Evolutionary conservation across 805 yeast genomes (phyloP), one percentile per base, ranked within the genome.

Genomic region (Lachancea meyersii): DNA sequence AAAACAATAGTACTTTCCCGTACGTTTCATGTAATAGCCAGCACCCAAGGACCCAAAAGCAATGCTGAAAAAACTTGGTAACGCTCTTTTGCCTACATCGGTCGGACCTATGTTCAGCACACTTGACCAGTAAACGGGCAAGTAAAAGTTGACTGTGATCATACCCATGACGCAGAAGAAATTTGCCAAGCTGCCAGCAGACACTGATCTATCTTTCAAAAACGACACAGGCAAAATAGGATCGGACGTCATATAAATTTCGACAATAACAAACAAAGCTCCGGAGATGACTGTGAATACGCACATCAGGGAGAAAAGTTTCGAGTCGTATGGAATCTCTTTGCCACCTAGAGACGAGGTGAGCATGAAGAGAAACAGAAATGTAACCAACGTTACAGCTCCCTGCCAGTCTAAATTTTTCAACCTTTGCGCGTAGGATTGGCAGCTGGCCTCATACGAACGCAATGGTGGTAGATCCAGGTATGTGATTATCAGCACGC

Each of bases 221-320:
- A 81, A 70, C 13, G 63, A 61, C 19, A 81, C 56, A 2, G 88
- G 88, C 23, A 82, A 68, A 9, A 80, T 77, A 7, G 91, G 87
- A 50, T 77, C 80, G 3, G 52, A 58, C 1, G 76, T 68, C 14
- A 69, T 61, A 28, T 67, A 63, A 21, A 63, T 43, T 49, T 73
- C 80, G 3, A 66, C 57, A 35, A 68, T 68, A 13, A 68, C 63
- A 52, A 79, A 79, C 0, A 53, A 47, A 8, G 55, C 50, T 10
- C 77, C 62, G 7, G 75, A 58, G 1, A 68, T 31, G 1, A 65
- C 14, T 7, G 55, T 48, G 3, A 42, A 16, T 8, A 48, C 28
- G 21, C 48, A 49, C 17, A 56, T 26, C 6, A 36, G 19, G n/a
- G 39, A 35, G 37, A 55, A 56, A 11, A 42, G 26, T 3, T 69